Percentiles rank a stretch among this genome's conserved stretches.
Conservation (phyloP, 768 basidiomycete species). For the Mycena polygramma region DNA sequence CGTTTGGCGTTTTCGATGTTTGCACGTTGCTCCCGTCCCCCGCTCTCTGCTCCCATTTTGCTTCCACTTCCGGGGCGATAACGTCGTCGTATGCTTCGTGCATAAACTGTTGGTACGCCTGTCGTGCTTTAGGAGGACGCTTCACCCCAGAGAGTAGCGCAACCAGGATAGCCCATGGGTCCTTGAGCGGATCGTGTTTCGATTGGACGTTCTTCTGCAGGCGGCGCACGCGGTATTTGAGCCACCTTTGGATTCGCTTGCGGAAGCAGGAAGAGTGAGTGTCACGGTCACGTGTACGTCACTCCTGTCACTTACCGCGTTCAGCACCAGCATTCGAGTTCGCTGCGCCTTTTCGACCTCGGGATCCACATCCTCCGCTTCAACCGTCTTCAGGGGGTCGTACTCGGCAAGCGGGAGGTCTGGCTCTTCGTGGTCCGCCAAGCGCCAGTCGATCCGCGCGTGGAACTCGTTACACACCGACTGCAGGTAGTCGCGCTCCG, state of each 20-base stretch:
- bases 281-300: too few relatives aligned
- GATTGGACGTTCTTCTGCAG: neutral
- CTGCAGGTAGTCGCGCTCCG: too few relatives aligned
- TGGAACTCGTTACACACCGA: too few relatives aligned
- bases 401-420: too few relatives aligned
- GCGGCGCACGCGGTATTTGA: neutral
- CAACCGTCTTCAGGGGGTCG: too few relatives aligned
- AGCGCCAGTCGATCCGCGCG: too few relatives aligned
- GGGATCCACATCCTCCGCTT: too few relatives aligned
- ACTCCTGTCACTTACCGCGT: too few relatives aligned
- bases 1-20: neutral
- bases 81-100: neutral
- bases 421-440: too few relatives aligned
- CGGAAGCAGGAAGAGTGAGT: too few relatives aligned
- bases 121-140: neutral
- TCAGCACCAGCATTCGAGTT: too few relatives aligned
- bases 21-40: neutral
- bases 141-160: neutral
- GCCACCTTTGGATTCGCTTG: neutral
- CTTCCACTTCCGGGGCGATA: neutral
- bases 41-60: neutral
- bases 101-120: neutral
- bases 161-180: neutral
- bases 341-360: too few relatives aligned
- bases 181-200: neutral